Percentiles rank a stretch among this genome's conserved stretches.
Conservation (phyloP, 352 stramenopile genomes). For the Phytopythium ostracodes region DNA sequence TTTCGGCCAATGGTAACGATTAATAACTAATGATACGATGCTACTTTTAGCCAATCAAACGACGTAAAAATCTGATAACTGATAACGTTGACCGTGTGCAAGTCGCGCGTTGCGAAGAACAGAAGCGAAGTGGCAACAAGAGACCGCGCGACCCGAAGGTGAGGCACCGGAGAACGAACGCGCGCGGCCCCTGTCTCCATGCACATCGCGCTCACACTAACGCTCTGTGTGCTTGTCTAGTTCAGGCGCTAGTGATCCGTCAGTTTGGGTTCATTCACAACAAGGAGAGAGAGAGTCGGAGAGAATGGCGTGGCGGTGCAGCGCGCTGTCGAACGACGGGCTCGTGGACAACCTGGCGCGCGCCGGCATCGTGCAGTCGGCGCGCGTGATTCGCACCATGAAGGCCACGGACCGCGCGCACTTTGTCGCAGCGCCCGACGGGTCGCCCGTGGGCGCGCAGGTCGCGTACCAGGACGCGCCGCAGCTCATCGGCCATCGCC, state of each 20-base stretch:
- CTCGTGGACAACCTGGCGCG: constrained; percentile 69
- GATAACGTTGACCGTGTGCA: background rate
- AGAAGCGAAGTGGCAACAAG: background rate
- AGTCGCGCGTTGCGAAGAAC: background rate
- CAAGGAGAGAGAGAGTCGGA: background rate
- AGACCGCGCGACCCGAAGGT: background rate
- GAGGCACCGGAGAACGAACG: background rate
- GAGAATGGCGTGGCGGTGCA: constrained; percentile 71
- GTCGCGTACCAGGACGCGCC: constrained; percentile 80
- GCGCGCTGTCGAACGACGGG: constrained; percentile 54
- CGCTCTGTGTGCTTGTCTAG: background rate
- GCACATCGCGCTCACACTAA: background rate
- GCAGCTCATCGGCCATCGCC: constrained; percentile 73
- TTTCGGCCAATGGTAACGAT: background rate
- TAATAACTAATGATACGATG: background rate
- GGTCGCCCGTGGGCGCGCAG: constrained; percentile 16
- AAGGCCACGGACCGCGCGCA: constrained; percentile 65
- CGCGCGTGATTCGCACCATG: constrained; percentile 64
- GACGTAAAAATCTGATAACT: background rate
- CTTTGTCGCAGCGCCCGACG: constrained; percentile 34
- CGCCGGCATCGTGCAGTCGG: constrained; percentile 64
- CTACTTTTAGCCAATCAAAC: constrained; percentile 5
- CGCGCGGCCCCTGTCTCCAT: background rate
- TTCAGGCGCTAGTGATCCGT: background rate
- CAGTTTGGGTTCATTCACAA: background rate